Evolutionary conservation across 2,329 filamentous ascomycete species (phyloP).

Genomic region (Pleurostoma richardsiae): DNA sequence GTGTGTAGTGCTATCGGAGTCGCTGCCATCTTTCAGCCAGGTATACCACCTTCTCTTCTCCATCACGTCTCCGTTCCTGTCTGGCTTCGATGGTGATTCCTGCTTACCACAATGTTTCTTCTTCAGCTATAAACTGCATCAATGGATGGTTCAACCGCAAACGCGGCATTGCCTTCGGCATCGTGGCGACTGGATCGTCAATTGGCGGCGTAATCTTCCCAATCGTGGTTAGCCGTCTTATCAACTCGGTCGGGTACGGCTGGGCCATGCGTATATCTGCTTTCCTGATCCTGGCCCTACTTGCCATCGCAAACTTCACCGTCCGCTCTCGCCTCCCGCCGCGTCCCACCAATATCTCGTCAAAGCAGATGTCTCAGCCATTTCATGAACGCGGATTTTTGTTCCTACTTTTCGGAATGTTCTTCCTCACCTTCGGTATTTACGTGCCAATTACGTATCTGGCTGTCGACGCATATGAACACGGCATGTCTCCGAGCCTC

Average conservation of each 20-base stretch:
- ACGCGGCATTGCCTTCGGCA: conserved; percentile 17
- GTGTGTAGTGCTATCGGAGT: conserved; percentile 12
- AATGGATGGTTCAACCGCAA: conserved; percentile 14
- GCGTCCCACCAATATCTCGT: background rate
- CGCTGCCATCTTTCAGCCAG: conserved; percentile 6
- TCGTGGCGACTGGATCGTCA: conserved; percentile 15
- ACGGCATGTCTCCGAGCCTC: conserved; percentile 11
- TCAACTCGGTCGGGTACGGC: conserved; percentile 16
- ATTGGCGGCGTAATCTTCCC: conserved; percentile 22
- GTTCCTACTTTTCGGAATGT: conserved; percentile 11
- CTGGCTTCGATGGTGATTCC: background rate
- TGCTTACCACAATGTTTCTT: background rate
- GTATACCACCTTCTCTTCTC: background rate
- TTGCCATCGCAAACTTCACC: conserved; percentile 16
- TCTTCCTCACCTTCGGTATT: conserved; percentile 17
- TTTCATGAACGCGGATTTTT: conserved; percentile 12
- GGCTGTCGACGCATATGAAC: conserved; percentile 12
- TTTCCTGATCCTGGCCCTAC: conserved; percentile 18
- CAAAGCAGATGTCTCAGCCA: conserved; percentile 8
- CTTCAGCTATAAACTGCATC: conserved; percentile 8
- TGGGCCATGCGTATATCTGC: conserved; percentile 21
- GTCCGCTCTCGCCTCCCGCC: conserved; percentile 11
- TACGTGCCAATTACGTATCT: conserved; percentile 19
- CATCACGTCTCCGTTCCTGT: background rate
- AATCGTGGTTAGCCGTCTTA: conserved; percentile 18